Percentiles rank a stretch among this genome's conserved stretches.
Conservation (phyloP, 768 basidiomycete species). For the Flagelloscypha sp. region DNA sequence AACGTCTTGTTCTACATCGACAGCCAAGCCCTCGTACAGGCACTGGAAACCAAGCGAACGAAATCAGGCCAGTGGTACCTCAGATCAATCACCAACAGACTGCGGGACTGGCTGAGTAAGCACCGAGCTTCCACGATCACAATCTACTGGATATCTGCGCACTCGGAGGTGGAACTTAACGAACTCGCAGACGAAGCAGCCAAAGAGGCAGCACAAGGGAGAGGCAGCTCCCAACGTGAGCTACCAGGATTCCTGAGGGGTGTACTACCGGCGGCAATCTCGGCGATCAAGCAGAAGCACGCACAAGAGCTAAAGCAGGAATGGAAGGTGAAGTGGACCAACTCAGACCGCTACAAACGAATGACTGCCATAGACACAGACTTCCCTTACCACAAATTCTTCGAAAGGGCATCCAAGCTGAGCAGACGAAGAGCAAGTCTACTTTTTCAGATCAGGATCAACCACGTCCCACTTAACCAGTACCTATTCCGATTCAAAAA, state of each 20-base stretch:
- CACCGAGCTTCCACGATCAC: no score
- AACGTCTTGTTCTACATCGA: slow-evolving; percentile 4
- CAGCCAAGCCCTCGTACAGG: slow-evolving; percentile 10
- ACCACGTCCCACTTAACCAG: slow-evolving; percentile 18
- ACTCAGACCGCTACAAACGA: no score
- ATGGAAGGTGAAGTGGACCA: no score
- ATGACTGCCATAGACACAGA: slow-evolving; percentile 1
- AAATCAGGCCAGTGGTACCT: slow-evolving; percentile 4
- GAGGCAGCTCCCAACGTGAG: background rate
- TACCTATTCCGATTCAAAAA: slow-evolving; percentile 16
- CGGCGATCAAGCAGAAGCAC: no score
- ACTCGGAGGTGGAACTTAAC: background rate
- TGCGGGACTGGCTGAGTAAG: no score
- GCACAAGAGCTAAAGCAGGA: no score
- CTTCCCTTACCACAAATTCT: background rate
- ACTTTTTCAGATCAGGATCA: slow-evolving; percentile 21
- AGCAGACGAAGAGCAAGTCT: slow-evolving; percentile 9
- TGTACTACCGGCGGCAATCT: no score
- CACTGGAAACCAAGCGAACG: slow-evolving; percentile 9
- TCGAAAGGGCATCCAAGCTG: background rate
- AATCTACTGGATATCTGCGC: background rate
- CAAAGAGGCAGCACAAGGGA: background rate
- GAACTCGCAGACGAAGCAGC: background rate
- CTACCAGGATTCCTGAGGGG: background rate
- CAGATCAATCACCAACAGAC: no score